Percentiles rank a stretch among this genome's conserved stretches.
These are phyloP conservation scores for Oryza meridionalis DNA, from an alignment of 176 grass and related monocot genomes.

Conservation along the genomic window DNA sequence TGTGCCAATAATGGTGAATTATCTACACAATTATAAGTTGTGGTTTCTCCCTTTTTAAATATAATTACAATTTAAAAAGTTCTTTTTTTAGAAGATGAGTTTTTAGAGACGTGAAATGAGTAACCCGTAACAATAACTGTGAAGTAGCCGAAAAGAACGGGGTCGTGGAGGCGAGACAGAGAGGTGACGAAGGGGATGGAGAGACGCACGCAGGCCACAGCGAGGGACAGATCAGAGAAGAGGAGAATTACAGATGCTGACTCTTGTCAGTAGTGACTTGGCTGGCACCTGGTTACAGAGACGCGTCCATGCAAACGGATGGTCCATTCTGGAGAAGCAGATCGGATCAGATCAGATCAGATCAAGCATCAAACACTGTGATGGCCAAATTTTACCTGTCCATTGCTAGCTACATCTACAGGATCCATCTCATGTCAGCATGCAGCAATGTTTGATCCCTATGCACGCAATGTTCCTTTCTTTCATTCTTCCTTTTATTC, in stretches of 20 bases:
- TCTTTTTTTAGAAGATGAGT: too few species aligned
- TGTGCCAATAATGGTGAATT: too few species aligned
- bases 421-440: background rate
- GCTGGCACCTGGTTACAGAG: slow-evolving; percentile 22
- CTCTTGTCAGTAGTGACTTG: background rate
- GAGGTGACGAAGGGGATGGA: background rate
- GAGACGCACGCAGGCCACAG: background rate
- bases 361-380: background rate
- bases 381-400: background rate
- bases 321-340: background rate
- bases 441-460: background rate
- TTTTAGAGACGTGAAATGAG: too few species aligned
- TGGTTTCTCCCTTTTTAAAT: too few species aligned
- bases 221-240: background rate
- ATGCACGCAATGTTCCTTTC: background rate
- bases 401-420: background rate
- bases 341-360: background rate
- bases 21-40: too few species aligned
- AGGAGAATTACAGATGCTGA: background rate
- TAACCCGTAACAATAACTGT: too few species aligned
- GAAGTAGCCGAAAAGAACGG: too few species aligned
- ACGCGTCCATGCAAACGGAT: background rate
- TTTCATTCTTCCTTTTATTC: background rate
- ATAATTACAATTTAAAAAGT: too few species aligned
- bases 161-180: background rate